These are phyloP conservation scores for Tilletia indica DNA, from an alignment of 1,284 basidiomycete genomes.

Conservation along the genomic window DNA sequence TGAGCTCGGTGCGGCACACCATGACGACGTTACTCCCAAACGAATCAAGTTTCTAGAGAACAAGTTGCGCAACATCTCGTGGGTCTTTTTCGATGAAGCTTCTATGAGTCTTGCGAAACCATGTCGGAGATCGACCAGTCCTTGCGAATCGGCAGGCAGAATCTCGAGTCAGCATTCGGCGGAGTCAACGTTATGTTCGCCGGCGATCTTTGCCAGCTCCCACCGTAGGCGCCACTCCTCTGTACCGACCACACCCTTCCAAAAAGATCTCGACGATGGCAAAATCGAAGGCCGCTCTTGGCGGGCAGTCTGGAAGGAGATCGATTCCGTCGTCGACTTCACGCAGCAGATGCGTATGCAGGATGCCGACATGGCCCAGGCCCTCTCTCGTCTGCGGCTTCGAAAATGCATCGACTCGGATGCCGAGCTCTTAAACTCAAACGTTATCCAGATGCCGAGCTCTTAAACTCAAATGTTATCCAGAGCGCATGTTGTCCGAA, in stretches of 20 bases:
- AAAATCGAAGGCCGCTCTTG: not conserved
- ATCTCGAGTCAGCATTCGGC: not conserved
- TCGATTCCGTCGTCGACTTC: not conserved
- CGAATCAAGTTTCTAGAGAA: not conserved
- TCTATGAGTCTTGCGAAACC: not conserved
- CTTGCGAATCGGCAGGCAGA: not conserved
- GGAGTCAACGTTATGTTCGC: not conserved
- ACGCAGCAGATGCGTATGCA: not conserved
- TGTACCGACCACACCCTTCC: no score
- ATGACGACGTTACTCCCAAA: no score
- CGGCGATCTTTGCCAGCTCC: constrained; percentile 3
- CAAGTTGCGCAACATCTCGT: no score
- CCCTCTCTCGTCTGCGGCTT: not conserved
- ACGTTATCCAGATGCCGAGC: not conserved
- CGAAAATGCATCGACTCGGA: constrained; percentile 2
- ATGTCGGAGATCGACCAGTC: not conserved
- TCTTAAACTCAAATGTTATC: not conserved
- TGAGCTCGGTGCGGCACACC: no score
- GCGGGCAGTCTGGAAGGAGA: not conserved
- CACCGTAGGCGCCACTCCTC: not conserved
- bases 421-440: no score
- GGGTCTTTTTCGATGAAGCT: no score
- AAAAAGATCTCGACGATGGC: no score
- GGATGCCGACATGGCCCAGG: not conserved
- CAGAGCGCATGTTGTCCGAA: no score